Percentiles rank a stretch among this genome's conserved stretches.
phyloP scores from a whole-genome alignment of 441 rosid species.

The Breynia disticha region DNA sequence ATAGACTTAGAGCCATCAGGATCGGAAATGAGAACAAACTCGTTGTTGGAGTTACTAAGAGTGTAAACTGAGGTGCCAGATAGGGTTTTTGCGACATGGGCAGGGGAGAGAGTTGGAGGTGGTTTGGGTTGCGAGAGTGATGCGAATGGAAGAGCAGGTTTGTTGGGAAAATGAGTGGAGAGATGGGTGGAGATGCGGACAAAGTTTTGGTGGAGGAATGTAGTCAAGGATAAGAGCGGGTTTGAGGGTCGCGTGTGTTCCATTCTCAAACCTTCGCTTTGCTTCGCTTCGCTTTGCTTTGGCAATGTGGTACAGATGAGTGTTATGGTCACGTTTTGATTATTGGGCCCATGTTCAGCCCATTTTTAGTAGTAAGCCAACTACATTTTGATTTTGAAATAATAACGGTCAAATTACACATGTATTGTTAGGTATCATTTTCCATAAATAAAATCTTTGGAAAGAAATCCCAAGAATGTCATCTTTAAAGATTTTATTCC shows the following conservation, averaged over 20 bases:
- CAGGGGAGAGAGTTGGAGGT: slow-evolving; percentile 28
- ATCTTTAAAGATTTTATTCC: too few species aligned
- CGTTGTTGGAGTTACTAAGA: slow-evolving; percentile 77
- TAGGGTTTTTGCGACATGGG: slow-evolving; percentile 62
- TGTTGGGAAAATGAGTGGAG: slow-evolving; percentile 48
- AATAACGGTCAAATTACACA: too few species aligned
- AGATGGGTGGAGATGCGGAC: slow-evolving; percentile 50
- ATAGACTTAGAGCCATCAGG: slow-evolving; percentile 70
- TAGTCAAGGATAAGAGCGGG: slow-evolving; percentile 57
- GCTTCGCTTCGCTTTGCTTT: too few species aligned
- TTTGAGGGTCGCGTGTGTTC: slow-evolving; percentile 47
- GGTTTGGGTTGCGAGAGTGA: slow-evolving; percentile 48
- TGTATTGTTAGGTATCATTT: too few species aligned
- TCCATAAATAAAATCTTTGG: too few species aligned
- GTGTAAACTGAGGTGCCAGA: slow-evolving; percentile 71
- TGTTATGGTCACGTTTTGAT: too few species aligned
- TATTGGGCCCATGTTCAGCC: too few species aligned
- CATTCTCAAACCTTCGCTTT: too few species aligned
- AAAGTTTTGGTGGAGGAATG: slow-evolving; percentile 62
- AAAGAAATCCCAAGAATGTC: too few species aligned
- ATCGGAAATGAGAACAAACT: slow-evolving; percentile 87
- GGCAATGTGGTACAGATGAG: too few species aligned
- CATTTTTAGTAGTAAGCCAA: too few species aligned
- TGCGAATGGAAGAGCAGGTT: slow-evolving; percentile 52
- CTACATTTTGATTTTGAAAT: too few species aligned